Conservation (phyloP, 2,329 filamentous ascomycete genomes). For the Penicillium brasilianum region DNA sequence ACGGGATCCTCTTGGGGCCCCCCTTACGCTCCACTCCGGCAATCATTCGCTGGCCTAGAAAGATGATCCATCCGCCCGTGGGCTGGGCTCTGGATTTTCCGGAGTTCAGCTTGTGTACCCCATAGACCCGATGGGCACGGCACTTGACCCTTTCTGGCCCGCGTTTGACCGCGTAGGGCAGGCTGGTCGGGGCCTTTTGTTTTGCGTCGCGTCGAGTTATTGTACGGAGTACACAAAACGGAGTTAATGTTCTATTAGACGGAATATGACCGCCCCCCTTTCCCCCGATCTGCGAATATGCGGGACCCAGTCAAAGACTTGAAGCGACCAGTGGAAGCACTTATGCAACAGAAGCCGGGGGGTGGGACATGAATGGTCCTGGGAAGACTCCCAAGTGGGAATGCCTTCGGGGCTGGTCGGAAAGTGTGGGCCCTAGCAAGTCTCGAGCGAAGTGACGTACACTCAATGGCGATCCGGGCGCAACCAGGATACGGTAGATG, state of each 20-base stretch:
- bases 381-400: conserved; percentile 21
- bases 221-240: too few species aligned
- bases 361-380: conserved; percentile 18
- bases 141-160: conserved; percentile 16
- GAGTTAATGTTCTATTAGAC: too few species aligned
- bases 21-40: conserved; percentile 6
- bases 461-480: conserved; percentile 6
- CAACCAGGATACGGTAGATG: not conserved
- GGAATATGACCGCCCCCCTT: not conserved
- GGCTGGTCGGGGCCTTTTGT: not conserved
- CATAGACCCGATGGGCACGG: conserved; percentile 15
- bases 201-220: conserved; percentile 11
- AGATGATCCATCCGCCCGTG: conserved; percentile 1
- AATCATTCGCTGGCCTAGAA: not conserved
- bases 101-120: conserved; percentile 1
- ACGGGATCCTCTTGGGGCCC: not conserved
- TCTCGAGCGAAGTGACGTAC: conserved; percentile 22
- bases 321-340: conserved; percentile 1
- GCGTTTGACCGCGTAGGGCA: conserved; percentile 8
- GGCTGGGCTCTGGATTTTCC: conserved; percentile 12
- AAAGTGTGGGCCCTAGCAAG: conserved; percentile 12
- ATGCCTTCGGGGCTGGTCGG: conserved; percentile 27
- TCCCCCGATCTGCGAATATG: not conserved
- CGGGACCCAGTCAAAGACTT: not conserved
- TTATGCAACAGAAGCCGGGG: conserved; percentile 19